Percentiles rank a stretch among this genome's conserved stretches.
Conservation (phyloP, 805 yeast species). For the Wickerhamiella domercqiae region DNA sequence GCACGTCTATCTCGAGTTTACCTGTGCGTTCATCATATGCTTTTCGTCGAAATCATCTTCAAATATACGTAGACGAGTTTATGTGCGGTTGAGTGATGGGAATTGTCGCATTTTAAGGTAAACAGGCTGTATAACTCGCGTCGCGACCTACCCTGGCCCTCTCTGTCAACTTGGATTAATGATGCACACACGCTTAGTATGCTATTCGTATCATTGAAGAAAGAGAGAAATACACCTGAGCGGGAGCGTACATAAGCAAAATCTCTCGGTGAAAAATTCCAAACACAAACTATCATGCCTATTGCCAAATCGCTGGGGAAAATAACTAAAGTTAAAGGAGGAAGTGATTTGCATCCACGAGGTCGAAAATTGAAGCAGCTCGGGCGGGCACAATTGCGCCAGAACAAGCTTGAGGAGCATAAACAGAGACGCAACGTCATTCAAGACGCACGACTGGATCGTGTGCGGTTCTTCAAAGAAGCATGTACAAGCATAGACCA, state of each 20-base stretch:
- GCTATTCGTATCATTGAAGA: no score
- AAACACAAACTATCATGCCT: constrained; percentile 33
- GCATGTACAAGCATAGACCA: constrained; percentile 3
- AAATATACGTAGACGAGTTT: background rate
- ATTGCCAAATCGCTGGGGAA: constrained; percentile 51
- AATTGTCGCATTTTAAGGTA: no score
- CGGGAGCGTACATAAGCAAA: no score
- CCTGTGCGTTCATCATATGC: no score
- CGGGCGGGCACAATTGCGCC: constrained; percentile 75
- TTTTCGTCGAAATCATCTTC: background rate
- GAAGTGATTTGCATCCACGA: constrained; percentile 56
- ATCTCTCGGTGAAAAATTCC: background rate
- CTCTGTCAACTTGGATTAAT: no score
- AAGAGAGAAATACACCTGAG: no score
- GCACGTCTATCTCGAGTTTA: no score
- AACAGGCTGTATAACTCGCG: no score
- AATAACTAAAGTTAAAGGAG: constrained; percentile 40
- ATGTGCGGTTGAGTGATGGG: background rate
- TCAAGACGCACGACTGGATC: constrained; percentile 20
- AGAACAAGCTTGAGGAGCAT: constrained; percentile 46
- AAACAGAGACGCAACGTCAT: constrained; percentile 42
- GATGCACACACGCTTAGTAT: no score
- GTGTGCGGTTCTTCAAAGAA: constrained; percentile 11
- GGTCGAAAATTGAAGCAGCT: constrained; percentile 80
- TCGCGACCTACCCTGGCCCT: no score